Evolutionary conservation across 2,329 filamentous ascomycete species (phyloP).

Genomic region (Chaetomiaceae sp.): DNA sequence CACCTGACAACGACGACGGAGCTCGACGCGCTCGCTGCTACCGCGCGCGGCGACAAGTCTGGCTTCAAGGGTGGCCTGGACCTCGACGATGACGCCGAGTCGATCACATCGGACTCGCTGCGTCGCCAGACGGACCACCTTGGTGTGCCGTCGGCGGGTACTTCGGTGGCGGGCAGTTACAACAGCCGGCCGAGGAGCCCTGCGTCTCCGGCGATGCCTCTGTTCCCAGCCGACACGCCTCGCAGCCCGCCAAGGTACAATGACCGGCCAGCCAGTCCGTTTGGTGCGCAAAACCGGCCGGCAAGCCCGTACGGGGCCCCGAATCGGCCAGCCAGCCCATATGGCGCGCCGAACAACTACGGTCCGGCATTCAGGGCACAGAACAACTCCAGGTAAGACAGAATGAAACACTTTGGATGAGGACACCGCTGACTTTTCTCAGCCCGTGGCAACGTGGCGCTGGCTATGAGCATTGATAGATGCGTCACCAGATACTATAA

Average conservation of each 20-base stretch:
- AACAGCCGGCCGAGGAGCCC: conserved; percentile 40
- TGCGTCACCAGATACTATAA: not conserved
- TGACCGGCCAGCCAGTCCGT: conserved; percentile 22
- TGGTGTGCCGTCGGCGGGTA: conserved; percentile 22
- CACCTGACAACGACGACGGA: conserved; percentile 74
- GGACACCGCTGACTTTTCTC: conserved; percentile 22
- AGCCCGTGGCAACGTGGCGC: conserved; percentile 54
- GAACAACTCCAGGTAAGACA: conserved; percentile 43
- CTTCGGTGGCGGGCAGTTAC: conserved; percentile 24
- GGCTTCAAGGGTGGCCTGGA: conserved; percentile 55
- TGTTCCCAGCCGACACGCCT: conserved; percentile 42
- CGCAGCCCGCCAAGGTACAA: conserved; percentile 30
- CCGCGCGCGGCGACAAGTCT: conserved; percentile 76
- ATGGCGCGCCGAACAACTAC: conserved; percentile 17
- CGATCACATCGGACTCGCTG: conserved; percentile 57
- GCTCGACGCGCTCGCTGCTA: conserved; percentile 82
- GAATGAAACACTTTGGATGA: not conserved
- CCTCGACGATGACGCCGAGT: conserved; percentile 69
- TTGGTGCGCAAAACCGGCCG: conserved; percentile 1
- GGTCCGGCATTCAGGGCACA: conserved; percentile 38
- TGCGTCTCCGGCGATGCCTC: conserved; percentile 46
- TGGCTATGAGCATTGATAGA: conserved; percentile 43
- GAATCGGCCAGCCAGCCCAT: conserved; percentile 4
- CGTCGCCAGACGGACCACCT: conserved; percentile 39
- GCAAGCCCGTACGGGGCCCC: conserved; percentile 6